Percentiles rank a stretch among this genome's conserved stretches.
Evolutionary conservation across 305 asterid species (phyloP).

Genomic region (Solanum aculeatissimum): DNA sequence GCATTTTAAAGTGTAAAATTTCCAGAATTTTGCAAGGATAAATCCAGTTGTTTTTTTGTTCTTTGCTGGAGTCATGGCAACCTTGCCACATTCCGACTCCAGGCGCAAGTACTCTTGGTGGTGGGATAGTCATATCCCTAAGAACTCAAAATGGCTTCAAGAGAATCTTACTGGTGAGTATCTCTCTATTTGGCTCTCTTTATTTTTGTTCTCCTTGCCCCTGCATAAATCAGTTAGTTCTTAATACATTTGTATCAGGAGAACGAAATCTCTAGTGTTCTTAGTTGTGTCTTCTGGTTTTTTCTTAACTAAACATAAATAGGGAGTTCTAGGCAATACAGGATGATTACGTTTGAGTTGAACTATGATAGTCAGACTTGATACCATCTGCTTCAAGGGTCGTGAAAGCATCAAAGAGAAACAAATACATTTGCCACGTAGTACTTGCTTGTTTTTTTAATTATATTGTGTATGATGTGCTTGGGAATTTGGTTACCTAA

Average conservation of each 20-base stretch:
- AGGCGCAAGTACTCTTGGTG: constrained; percentile 87
- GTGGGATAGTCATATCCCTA: constrained; percentile 99
- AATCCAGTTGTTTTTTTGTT: constrained; percentile 41
- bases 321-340: not conserved
- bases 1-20: constrained; percentile 2
- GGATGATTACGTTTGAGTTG: not conserved
- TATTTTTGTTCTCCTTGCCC: not conserved
- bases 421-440: not conserved
- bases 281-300: not conserved
- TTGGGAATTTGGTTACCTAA: not conserved
- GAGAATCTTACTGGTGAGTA: constrained; percentile 75
- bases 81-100: constrained; percentile 47
- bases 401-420: not conserved
- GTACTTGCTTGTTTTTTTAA: not conserved
- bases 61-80: constrained; percentile 48
- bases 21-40: constrained; percentile 23
- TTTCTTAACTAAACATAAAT: not conserved
- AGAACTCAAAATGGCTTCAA: constrained; percentile 98
- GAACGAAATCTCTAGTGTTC: not conserved
- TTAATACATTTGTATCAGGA: not conserved
- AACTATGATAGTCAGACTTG: not conserved
- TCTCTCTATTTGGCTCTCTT: not conserved
- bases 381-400: not conserved
- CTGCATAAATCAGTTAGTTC: not conserved
- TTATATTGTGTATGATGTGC: not conserved